These are phyloP conservation scores for Fraxinus velutina DNA, from an alignment of 305 asterid species.

Conservation along the genomic window DNA sequence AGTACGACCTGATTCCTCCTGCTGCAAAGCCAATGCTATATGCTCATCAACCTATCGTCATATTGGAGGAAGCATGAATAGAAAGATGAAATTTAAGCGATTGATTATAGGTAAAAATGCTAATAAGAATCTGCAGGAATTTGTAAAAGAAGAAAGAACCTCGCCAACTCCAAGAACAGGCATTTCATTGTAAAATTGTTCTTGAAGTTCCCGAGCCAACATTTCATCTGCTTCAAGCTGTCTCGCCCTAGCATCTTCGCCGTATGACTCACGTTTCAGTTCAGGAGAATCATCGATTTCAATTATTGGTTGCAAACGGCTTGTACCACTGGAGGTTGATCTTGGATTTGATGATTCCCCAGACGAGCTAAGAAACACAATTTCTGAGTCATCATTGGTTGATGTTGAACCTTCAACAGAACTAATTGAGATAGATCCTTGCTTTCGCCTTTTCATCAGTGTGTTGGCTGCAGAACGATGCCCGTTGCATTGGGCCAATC, in stretches of 20 bases:
- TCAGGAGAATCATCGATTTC: slow-evolving; percentile 58
- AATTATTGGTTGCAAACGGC: slow-evolving; percentile 36
- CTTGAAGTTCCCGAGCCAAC: slow-evolving; percentile 89
- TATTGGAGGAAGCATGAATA: slow-evolving; percentile 16
- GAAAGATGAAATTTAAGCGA: slow-evolving; percentile 7
- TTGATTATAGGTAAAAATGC: slow-evolving; percentile 6
- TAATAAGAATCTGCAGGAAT: neutral
- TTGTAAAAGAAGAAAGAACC: slow-evolving; percentile 36
- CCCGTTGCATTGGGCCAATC: slow-evolving; percentile 25
- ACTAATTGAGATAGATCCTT: slow-evolving; percentile 42
- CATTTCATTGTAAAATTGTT: slow-evolving; percentile 69
- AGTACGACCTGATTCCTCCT: slow-evolving; percentile 35
- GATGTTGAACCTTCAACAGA: slow-evolving; percentile 56
- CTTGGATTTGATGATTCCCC: slow-evolving; percentile 33
- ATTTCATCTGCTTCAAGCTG: slow-evolving; percentile 90
- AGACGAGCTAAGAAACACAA: slow-evolving; percentile 45
- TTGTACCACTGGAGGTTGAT: slow-evolving; percentile 23
- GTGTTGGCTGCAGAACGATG: slow-evolving; percentile 30
- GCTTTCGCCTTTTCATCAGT: slow-evolving; percentile 47
- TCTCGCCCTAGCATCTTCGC: slow-evolving; percentile 50
- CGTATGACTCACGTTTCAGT: slow-evolving; percentile 29
- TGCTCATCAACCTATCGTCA: slow-evolving; percentile 54
- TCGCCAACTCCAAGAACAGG: slow-evolving; percentile 46
- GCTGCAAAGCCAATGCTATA: slow-evolving; percentile 53
- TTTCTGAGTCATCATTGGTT: slow-evolving; percentile 42